Base-by-base conservation (phyloP, 345 rosid species). In the Eutrema heterophyllum region DNA sequence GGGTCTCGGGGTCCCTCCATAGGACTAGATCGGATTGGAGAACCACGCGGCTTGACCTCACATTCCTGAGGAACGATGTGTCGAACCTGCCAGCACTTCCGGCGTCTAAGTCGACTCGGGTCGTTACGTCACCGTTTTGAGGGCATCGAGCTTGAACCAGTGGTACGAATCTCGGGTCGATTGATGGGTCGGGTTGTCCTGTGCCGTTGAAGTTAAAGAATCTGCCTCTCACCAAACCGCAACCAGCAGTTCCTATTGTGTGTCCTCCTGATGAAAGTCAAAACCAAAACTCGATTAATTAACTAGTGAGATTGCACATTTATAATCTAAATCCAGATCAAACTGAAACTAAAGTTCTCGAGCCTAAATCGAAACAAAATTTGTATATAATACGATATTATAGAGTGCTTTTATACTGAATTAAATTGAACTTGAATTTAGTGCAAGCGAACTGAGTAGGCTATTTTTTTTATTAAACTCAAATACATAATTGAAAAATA, bases 161-260 rank as follows among this genome's bases (percentile, higher is more conserved):
- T 13, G 70, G 69, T 2, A 78, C 53, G 38, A 78, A 72, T 1
- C 64, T 72, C n/a, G 74, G 74, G 53, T 78, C 63, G 57, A 78
- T 72, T 10, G 74, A 51, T 58, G 81, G 78, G 69, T 78, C 84
- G 1, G 76, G 71, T 68, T 49, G 75, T 41, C 77, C 72, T 15
- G 81, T 69, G 3, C 74, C 78, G 29, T 69, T 75, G 70, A 81
- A 83, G 43, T 81, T 79, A 46, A 78, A 76, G 49, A 83, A 77
- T 15, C 82, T 78, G 5, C 72, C 76, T 4, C 71, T 56, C 24
- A 78, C 75, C 15, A 82, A 9, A 60, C 61, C 77, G 53, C 87
- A 82, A 21, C 82, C 79, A 55, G 87, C 46, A 2, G 86, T 84
- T 14, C 85, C 87, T 14, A 84, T 54, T 9, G 87, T 82, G 80